Base-by-base conservation (phyloP, 1,139 yeast genomes). In the Taiozyma sp. region DNA sequence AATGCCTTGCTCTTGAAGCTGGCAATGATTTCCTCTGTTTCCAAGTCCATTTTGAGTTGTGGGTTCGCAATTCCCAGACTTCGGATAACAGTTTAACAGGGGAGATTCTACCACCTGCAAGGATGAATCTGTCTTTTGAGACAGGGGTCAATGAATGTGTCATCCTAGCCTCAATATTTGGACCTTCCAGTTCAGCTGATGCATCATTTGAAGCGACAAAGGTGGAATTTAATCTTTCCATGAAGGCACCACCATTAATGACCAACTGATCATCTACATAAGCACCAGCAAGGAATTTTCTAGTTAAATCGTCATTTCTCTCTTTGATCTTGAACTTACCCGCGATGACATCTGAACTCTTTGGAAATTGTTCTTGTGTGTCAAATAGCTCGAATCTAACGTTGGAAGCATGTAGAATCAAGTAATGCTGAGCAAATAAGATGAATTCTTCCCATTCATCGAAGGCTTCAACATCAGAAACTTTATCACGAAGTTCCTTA, bases 381-480 rank as follows among this genome's bases (percentile, higher is more conserved):
- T 32, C 47, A 10, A 48, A 48, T 27, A 65, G 55, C 16, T 44
- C 16, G 19, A 62, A 56, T 0, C 47, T 51, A 8, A 45, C 30
- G 61, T 79, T 81, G 1, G 83, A 75, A 1, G 91, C 89, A 65
- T 86, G 91, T 4, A 84, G 72, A 36, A 86, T 73, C 41, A 84
- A 73, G 63, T 88, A 88, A 64, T 87, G 95, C 59, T 87, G 95
- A 56, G 91, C 83, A 62, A 87, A 88, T 19, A 86, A 65, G 30
- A 84, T 76, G 57, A 87, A 87, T 65, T 88, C 96, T 66, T 88
- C 96, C 82, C 88, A 79, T 67, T 88, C 96, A 64, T 88, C 96
- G 66, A 88, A 88, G 9, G 79, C 79, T 64, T 88, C 96, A 29
- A 84, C 75, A 2, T 65, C 51, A 14, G 73, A 74, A 19, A 88